Conservation (phyloP, 2,329 filamentous ascomycete species). For the Microdochium paspali region DNA sequence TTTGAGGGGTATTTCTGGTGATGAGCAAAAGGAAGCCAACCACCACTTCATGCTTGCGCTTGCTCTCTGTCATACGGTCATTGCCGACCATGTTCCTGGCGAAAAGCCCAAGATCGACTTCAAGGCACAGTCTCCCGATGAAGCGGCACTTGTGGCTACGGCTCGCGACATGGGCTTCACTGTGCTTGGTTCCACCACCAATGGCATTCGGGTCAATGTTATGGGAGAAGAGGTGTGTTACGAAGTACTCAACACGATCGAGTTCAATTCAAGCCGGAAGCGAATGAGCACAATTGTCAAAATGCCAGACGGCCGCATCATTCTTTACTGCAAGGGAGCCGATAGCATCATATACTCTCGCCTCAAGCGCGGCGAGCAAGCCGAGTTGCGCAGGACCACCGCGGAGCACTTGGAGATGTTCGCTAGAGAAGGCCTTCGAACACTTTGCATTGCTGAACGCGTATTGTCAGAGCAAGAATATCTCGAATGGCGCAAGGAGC, state of each 20-base stretch:
- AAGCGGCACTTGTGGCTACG: slow-evolving; percentile 87
- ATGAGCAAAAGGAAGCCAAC: slow-evolving; percentile 67
- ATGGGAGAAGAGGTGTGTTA: slow-evolving; percentile 81
- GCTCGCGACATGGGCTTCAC: slow-evolving; percentile 94
- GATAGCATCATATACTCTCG: slow-evolving; percentile 96
- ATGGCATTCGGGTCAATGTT: slow-evolving; percentile 78
- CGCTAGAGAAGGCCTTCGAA: slow-evolving; percentile 87
- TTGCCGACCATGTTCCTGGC: slow-evolving; percentile 82
- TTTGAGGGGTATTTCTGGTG: slow-evolving; percentile 65
- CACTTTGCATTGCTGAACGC: slow-evolving; percentile 83
- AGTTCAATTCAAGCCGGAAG: slow-evolving; percentile 95
- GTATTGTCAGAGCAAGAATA: slow-evolving; percentile 79
- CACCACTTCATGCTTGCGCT: slow-evolving; percentile 90
- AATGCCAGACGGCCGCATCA: slow-evolving; percentile 84
- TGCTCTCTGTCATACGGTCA: slow-evolving; percentile 93
- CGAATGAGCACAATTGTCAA: slow-evolving; percentile 95
- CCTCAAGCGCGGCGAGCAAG: slow-evolving; percentile 74
- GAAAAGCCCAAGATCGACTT: slow-evolving; percentile 86
- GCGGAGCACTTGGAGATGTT: slow-evolving; percentile 96
- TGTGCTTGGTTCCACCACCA: slow-evolving; percentile 68
- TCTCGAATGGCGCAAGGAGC: slow-evolving; percentile 70
- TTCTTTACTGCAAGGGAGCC: slow-evolving; percentile 93
- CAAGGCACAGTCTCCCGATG: slow-evolving; percentile 95
- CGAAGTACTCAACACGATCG: slow-evolving; percentile 83
- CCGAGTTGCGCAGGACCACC: slow-evolving; percentile 71